Conservation (phyloP, 2,329 filamentous ascomycete genomes). For the Chrysosporium keratinophilum region DNA sequence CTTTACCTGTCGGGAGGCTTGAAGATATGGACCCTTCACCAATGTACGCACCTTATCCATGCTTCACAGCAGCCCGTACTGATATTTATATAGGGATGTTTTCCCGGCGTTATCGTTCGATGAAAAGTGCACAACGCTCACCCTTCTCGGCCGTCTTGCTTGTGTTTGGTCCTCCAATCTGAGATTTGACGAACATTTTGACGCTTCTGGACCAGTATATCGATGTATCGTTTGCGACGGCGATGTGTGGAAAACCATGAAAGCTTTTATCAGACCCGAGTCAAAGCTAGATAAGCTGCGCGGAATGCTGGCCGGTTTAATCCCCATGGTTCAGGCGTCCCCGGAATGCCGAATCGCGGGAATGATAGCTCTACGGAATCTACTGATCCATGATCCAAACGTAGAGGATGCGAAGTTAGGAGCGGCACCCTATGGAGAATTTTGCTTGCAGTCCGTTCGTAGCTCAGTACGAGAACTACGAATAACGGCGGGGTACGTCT, state of each 20-base stretch:
- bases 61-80: background rate
- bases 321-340: conserved; percentile 38
- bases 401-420: conserved; percentile 55
- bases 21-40: conserved; percentile 36
- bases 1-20: conserved; percentile 27
- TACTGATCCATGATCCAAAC: conserved; percentile 57
- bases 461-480: conserved; percentile 79
- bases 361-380: conserved; percentile 59
- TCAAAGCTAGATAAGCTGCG: conserved; percentile 27
- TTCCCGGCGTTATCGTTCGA: conserved; percentile 42
- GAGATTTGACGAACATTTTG: conserved; percentile 21
- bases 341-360: conserved; percentile 56
- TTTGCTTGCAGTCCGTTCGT: conserved; percentile 68
- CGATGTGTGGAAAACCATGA: conserved; percentile 13
- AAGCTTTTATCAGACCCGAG: conserved; percentile 7
- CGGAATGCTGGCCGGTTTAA: conserved; percentile 36
- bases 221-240: conserved; percentile 32
- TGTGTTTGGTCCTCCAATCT: conserved; percentile 47
- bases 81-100: conserved; percentile 24
- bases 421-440: conserved; percentile 59
- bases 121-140: conserved; percentile 44
- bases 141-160: conserved; percentile 47
- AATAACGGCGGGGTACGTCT: conserved; percentile 57
- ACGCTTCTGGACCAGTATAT: conserved; percentile 20
- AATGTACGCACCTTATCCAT: conserved; percentile 36